phyloP scores from a whole-genome alignment of 2,329 filamentous ascomycete genomes.

The Incumbomyces lentus region DNA sequence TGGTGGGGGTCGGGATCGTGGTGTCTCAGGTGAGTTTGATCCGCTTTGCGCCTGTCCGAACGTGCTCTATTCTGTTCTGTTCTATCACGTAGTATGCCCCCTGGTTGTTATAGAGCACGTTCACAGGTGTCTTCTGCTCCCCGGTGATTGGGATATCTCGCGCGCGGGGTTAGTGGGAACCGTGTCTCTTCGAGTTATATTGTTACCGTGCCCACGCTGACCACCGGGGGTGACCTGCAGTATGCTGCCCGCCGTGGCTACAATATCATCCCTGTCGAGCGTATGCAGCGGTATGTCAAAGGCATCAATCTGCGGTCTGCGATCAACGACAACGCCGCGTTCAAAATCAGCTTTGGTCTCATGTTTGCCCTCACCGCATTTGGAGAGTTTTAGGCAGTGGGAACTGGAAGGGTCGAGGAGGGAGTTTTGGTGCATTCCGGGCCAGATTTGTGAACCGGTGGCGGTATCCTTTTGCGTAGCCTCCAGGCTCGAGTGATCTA shows the following conservation, averaged over 20 bases:
- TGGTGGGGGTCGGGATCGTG: conserved; percentile 35
- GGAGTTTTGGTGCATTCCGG: no score
- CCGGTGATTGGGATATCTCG: no score
- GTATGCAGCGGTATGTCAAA: conserved; percentile 33
- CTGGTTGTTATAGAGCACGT: no score
- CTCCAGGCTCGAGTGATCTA: no score
- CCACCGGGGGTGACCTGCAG: conserved; percentile 19
- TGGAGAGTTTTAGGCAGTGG: conserved; percentile 21
- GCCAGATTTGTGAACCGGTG: no score
- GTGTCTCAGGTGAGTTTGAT: conserved; percentile 30
- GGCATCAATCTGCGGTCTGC: conserved; percentile 29
- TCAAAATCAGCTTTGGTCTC: conserved; percentile 37
- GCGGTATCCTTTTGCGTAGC: no score
- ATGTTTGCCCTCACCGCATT: conserved; percentile 38
- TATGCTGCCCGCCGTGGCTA: conserved; percentile 38
- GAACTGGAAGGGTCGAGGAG: no score
- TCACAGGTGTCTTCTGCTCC: no score
- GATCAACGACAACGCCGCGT: conserved; percentile 31
- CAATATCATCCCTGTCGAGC: conserved; percentile 32
- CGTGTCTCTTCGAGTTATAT: no score
- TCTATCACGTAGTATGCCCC: no score
- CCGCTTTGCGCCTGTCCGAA: neutral
- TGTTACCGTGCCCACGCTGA: neutral
- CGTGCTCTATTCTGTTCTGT: no score
- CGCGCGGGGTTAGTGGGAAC: no score